phyloP scores from a whole-genome alignment of 2,329 filamentous ascomycete genomes.

The Colletotrichum plurivorum region DNA sequence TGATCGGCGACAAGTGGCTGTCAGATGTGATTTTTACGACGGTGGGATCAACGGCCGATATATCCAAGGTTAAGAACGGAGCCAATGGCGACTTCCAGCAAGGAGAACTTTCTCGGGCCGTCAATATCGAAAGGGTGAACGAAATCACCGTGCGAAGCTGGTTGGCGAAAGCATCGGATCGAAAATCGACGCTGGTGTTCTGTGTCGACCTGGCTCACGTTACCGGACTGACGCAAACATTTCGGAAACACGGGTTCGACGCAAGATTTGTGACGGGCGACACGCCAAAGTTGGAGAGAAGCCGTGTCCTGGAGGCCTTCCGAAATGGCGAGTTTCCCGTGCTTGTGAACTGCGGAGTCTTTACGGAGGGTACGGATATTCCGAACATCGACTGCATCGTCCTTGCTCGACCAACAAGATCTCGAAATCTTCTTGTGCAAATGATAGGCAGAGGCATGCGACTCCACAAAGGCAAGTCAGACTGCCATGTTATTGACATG shows the following conservation, averaged over 20 bases:
- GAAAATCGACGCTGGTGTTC: slow-evolving; percentile 92
- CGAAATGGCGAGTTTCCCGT: slow-evolving; percentile 84
- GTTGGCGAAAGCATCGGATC: slow-evolving; percentile 79
- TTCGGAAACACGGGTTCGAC: slow-evolving; percentile 83
- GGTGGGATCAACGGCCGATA: slow-evolving; percentile 84
- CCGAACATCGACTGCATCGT: slow-evolving; percentile 96
- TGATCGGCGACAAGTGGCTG: slow-evolving; percentile 91
- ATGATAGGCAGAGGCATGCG: slow-evolving; percentile 98
- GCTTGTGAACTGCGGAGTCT: slow-evolving; percentile 94
- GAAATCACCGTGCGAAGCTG: slow-evolving; percentile 89
- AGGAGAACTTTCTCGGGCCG: slow-evolving; percentile 81
- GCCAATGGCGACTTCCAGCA: slow-evolving; percentile 84
- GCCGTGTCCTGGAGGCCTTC: slow-evolving; percentile 82
- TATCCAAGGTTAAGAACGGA: slow-evolving; percentile 77
- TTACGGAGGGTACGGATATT: slow-evolving; percentile 97
- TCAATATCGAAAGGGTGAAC: slow-evolving; percentile 88
- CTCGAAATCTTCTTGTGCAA: slow-evolving; percentile 93
- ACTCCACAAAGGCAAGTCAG: slow-evolving; percentile 81
- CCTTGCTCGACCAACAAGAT: slow-evolving; percentile 88
- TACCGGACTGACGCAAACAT: slow-evolving; percentile 78
- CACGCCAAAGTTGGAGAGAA: slow-evolving; percentile 78
- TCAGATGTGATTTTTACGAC: slow-evolving; percentile 95
- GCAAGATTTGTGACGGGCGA: slow-evolving; percentile 89
- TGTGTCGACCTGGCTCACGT: slow-evolving; percentile 94
- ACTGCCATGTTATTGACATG: slow-evolving; percentile 98